Conservation (phyloP, 371 early-diverging fungal species). For the Umbelopsis sp. region DNA sequence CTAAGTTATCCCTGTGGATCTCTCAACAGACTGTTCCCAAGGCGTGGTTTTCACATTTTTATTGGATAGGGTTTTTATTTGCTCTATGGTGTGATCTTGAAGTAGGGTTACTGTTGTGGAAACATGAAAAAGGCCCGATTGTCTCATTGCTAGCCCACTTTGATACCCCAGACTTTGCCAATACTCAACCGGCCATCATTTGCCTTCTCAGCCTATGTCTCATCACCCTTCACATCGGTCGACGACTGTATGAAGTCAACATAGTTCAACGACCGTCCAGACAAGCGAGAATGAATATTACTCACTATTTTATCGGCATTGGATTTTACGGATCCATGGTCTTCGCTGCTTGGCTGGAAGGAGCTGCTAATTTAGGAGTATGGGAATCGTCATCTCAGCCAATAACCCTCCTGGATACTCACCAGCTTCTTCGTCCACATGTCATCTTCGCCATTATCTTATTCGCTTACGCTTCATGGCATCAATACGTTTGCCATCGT, state of each 20-base stretch:
- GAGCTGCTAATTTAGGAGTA: slow-evolving; percentile 33
- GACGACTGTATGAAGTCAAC: slow-evolving; percentile 70
- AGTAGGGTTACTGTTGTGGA: slow-evolving; percentile 14
- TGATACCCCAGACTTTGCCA: slow-evolving; percentile 29
- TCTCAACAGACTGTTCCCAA: slow-evolving; percentile 61
- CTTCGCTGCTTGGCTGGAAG: slow-evolving; percentile 52
- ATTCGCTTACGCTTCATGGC: slow-evolving; percentile 58
- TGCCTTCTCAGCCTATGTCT: slow-evolving; percentile 50
- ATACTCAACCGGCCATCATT: slow-evolving; percentile 24
- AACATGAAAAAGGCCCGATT: slow-evolving; percentile 22
- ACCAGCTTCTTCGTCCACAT: not conserved
- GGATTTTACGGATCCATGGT: slow-evolving; percentile 68
- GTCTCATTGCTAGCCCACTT: slow-evolving; percentile 22
- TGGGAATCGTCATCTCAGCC: slow-evolving; percentile 23
- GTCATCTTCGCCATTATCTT: slow-evolving; percentile 26
- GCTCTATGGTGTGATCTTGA: slow-evolving; percentile 31
- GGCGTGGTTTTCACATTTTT: slow-evolving; percentile 71
- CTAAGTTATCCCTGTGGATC: slow-evolving; percentile 24
- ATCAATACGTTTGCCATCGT: slow-evolving; percentile 68
- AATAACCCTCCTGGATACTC: not conserved
- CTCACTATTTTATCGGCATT: slow-evolving; percentile 70
- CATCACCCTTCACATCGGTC: slow-evolving; percentile 54
- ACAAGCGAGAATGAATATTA: slow-evolving; percentile 66
- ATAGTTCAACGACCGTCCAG: slow-evolving; percentile 59
- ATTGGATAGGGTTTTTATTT: slow-evolving; percentile 50